These are phyloP conservation scores for Aureobasidium sp. DNA, from an alignment of 2,329 filamentous ascomycete species.

Conservation along the genomic window DNA sequence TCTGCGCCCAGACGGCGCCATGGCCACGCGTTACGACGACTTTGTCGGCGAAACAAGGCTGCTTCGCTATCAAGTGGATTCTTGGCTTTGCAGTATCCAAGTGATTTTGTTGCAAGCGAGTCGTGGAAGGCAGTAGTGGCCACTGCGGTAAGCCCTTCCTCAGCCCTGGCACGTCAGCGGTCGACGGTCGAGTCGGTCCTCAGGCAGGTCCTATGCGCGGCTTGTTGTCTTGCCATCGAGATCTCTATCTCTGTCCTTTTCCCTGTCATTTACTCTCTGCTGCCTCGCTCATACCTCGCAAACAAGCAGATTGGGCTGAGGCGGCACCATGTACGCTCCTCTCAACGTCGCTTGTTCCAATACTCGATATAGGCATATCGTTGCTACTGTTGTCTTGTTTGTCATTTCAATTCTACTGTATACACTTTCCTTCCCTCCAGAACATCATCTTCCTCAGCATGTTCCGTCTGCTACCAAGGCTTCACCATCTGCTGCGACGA, in stretches of 20 bases:
- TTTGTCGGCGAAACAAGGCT: conserved; percentile 10
- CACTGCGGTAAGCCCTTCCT: neutral
- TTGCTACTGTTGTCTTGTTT: conserved; percentile 10
- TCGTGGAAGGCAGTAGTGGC: conserved; percentile 1
- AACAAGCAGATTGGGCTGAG: neutral
- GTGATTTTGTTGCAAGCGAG: neutral
- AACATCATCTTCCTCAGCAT: neutral
- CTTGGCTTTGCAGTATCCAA: conserved; percentile 12
- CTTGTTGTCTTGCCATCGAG: neutral
- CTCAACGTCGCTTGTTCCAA: neutral
- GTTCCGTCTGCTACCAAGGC: neutral
- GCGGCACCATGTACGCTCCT: conserved; percentile 13
- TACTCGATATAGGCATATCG: neutral
- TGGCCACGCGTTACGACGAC: conserved; percentile 16
- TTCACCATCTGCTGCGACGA: neutral
- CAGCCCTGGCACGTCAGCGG: conserved; percentile 14
- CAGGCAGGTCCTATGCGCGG: conserved; percentile 1
- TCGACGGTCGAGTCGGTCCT: neutral
- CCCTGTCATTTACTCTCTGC: neutral
- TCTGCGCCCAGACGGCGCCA: conserved; percentile 13
- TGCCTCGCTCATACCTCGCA: conserved; percentile 1
- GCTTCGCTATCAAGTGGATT: conserved; percentile 11
- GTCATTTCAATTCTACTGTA: conserved; percentile 13
- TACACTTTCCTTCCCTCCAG: conserved; percentile 13
- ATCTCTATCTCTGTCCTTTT: neutral